These are phyloP conservation scores for Globisporangium paddicum DNA, from an alignment of 352 stramenopile genomes.

Conservation along the genomic window DNA sequence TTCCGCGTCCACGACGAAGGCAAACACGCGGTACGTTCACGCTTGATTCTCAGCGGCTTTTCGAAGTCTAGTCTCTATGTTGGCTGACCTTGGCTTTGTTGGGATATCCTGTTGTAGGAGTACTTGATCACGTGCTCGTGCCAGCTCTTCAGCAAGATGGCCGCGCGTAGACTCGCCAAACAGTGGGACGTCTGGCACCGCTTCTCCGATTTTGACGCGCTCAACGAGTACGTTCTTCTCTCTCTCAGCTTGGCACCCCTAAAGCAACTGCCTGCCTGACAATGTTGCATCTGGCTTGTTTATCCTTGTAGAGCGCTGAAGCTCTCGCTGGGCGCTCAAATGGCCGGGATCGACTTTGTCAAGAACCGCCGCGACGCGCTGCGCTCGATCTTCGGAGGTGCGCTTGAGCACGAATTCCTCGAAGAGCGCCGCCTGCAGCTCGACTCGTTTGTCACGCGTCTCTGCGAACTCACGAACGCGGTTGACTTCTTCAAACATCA, in stretches of 20 bases:
- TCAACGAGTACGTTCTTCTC: conserved; percentile 31
- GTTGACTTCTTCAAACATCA: conserved; percentile 65
- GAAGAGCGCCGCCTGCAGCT: conserved; percentile 47
- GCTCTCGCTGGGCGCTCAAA: conserved; percentile 34
- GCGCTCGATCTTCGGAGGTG: conserved; percentile 38
- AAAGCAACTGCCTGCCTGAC: neutral
- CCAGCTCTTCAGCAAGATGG: conserved; percentile 46
- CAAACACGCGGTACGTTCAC: conserved; percentile 42
- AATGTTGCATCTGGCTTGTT: neutral
- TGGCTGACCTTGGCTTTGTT: too few relatives aligned
- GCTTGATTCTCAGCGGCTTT: too few relatives aligned
- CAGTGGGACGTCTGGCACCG: conserved; percentile 64
- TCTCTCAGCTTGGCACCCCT: neutral
- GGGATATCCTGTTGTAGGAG: conserved; percentile 26
- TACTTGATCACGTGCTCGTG: conserved; percentile 63
- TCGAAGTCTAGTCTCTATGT: too few relatives aligned
- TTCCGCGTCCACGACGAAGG: conserved; percentile 33
- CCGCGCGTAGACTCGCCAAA: conserved; percentile 40
- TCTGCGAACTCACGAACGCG: conserved; percentile 32
- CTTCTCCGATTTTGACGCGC: conserved; percentile 57
- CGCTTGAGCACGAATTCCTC: conserved; percentile 54
- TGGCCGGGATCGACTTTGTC: conserved; percentile 43
- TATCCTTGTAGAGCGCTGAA: conserved; percentile 29
- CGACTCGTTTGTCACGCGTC: conserved; percentile 42
- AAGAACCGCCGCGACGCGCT: conserved; percentile 53